Percentiles rank a stretch among this genome's conserved stretches.
phyloP scores from a whole-genome alignment of 495 filamentous ascomycete species.

The Ramalina peruviana region DNA sequence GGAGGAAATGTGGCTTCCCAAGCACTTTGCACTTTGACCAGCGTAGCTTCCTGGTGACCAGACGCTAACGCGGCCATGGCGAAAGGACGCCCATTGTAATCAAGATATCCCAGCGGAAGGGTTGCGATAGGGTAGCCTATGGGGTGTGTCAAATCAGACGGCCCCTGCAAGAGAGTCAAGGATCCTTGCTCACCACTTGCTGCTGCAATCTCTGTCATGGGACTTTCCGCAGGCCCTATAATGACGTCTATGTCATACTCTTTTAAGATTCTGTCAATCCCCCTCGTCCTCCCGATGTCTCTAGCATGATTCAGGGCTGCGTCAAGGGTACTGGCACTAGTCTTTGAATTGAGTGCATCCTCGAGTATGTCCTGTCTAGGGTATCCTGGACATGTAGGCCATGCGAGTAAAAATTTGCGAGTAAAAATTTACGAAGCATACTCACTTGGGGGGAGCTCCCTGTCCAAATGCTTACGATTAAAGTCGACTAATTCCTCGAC shows the following conservation, averaged over 20 bases:
- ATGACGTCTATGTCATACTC: conserved; percentile 5
- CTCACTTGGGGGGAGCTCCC: conserved; percentile 15
- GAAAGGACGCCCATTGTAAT: conserved; percentile 18
- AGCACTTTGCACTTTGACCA: conserved; percentile 19
- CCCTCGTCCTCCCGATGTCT: neutral
- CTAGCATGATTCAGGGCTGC: neutral
- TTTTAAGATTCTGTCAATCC: conserved; percentile 1
- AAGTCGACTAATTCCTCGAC: conserved; percentile 8
- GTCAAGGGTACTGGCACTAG: neutral
- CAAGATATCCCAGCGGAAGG: conserved; percentile 16
- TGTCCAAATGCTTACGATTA: conserved; percentile 12
- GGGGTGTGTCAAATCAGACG: neutral
- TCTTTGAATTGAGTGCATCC: conserved; percentile 4
- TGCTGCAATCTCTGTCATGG: neutral
- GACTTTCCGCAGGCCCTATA: conserved; percentile 3
- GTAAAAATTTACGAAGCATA: no score
- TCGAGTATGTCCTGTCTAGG: conserved; percentile 2
- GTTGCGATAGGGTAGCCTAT: conserved; percentile 15
- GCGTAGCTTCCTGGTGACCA: conserved; percentile 10
- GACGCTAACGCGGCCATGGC: conserved; percentile 12
- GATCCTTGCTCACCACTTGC: neutral
- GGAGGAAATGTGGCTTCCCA: conserved; percentile 20
- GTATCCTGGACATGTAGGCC: conserved; percentile 1
- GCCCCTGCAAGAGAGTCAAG: neutral
- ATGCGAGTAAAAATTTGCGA: no score